These are phyloP conservation scores for Keqinozyma sinolaborantium DNA, from an alignment of 1,139 yeast genomes.

Conservation along the genomic window DNA sequence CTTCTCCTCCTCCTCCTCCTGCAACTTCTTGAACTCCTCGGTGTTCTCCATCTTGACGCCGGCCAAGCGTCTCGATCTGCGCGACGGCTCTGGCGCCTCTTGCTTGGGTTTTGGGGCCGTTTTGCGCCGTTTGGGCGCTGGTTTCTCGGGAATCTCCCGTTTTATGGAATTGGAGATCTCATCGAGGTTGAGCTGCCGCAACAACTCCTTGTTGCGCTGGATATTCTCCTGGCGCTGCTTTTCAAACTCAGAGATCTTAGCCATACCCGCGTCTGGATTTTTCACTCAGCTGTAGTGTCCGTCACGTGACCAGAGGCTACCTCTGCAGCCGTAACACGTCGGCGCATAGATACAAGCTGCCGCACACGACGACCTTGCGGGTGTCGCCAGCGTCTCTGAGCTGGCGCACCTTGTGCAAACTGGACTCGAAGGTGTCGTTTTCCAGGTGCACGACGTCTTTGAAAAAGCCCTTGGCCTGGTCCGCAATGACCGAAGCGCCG, in stretches of 20 bases:
- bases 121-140: conserved; percentile 18
- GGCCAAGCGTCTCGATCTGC: conserved; percentile 65
- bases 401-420: conserved; percentile 15
- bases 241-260: conserved; percentile 60
- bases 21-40: conserved; percentile 29
- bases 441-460: conserved; percentile 17
- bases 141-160: conserved; percentile 19
- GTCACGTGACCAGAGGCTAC: no score
- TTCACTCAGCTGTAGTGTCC: neutral
- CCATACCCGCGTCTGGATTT: conserved; percentile 8
- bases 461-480: conserved; percentile 23
- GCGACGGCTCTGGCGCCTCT: conserved; percentile 42
- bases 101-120: conserved; percentile 18
- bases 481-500: conserved; percentile 32
- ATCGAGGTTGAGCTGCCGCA: conserved; percentile 36
- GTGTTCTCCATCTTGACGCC: conserved; percentile 50
- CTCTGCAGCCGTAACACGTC: conserved; percentile 48
- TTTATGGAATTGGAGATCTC: conserved; percentile 27
- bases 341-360: conserved; percentile 74
- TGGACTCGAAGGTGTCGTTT: conserved; percentile 8
- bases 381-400: conserved; percentile 17
- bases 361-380: conserved; percentile 61
- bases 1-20: conserved; percentile 34
- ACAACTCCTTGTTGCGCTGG: conserved; percentile 37
- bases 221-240: conserved; percentile 58